Evolutionary conservation across 352 stramenopile species (phyloP).

Genomic region (Pythium dissotocum): DNA sequence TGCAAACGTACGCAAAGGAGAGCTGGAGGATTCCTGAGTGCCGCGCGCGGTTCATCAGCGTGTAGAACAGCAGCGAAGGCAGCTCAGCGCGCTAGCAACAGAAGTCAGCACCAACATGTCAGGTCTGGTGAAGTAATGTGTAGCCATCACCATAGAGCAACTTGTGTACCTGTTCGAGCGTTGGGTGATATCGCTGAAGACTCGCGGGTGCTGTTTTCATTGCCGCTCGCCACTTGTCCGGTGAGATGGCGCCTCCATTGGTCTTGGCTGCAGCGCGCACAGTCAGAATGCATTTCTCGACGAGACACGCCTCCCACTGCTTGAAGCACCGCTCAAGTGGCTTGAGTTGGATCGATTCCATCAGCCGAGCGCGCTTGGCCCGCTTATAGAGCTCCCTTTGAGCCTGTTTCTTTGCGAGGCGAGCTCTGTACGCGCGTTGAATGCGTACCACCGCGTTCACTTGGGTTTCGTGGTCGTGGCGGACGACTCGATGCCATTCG

Average conservation of each 20-base stretch:
- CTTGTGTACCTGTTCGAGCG: slow-evolving; percentile 55
- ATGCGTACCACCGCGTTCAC: slow-evolving; percentile 32
- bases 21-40: slow-evolving; percentile 67
- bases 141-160: not conserved
- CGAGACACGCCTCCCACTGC: slow-evolving; percentile 48
- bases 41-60: slow-evolving; percentile 66
- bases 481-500: slow-evolving; percentile 21
- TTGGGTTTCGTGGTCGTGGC: slow-evolving; percentile 11
- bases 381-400: slow-evolving; percentile 49
- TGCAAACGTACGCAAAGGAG: slow-evolving; percentile 39
- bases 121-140: not conserved
- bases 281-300: slow-evolving; percentile 49
- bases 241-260: slow-evolving; percentile 4
- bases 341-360: slow-evolving; percentile 50
- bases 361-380: slow-evolving; percentile 42
- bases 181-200: not conserved
- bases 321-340: slow-evolving; percentile 63
- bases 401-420: slow-evolving; percentile 43
- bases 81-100: slow-evolving; percentile 46
- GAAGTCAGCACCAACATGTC: not conserved
- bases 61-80: slow-evolving; percentile 71
- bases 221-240: slow-evolving; percentile 24
- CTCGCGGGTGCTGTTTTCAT: slow-evolving; percentile 14
- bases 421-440: slow-evolving; percentile 49
- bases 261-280: slow-evolving; percentile 37